Evolutionary conservation across 2,329 filamentous ascomycete genomes (phyloP), one percentile per base, ranked within the genome.

Genomic region (Neofusicoccum laricinum): DNA sequence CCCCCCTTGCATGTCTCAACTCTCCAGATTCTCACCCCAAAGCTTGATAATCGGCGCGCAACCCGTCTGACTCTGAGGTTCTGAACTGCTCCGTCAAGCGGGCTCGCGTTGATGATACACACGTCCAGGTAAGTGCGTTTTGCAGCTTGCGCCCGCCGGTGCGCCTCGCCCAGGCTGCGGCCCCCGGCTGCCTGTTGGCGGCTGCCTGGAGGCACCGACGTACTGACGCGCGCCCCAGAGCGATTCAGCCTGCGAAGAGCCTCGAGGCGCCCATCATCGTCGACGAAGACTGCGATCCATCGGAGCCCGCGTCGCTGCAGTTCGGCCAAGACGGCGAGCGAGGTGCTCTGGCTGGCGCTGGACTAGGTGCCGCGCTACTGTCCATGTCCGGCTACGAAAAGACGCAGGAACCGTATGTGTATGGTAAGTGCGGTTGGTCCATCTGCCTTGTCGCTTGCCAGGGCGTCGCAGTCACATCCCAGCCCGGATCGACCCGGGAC

Each of bases 331-430:
- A 69, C 68, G 70, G 71, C 64, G 68, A 66, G 67, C 71, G 70
- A 78, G 83, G 86, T 82, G 79, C 86, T 81, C 79, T 82, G 84
- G 75, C 82, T 68, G 71, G 68, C 50, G 69, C 69, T 69, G 72
- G 69, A 71, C 69, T 71, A 68, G 69, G 69, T 68, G 69, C 67
- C 76, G 76, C 80, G 76, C 77, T 88, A 72, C 81, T 91, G 80
- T 88, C 90, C 79, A 93, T 93, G 90, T 90, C 91, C 78, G 89
- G 89, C 79, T 93, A 92, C 84, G 83, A 85, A 74, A 96, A 96
- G 80, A 80, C 87, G 65, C 87, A 90, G 77, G 84, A 88, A 79
- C 84, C 89, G 77, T 90, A 89, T 77, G 86, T 93, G 81, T 90
- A 94, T 80, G 90, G 93, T 96, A 82, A 81, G 92, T 88, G 65